A percentile compares a stretch with the other conserved stretches of the same genome.
phyloP scores from a whole-genome alignment of 2,329 filamentous ascomycete genomes.

The Pseudogymnoascus sp. region DNA sequence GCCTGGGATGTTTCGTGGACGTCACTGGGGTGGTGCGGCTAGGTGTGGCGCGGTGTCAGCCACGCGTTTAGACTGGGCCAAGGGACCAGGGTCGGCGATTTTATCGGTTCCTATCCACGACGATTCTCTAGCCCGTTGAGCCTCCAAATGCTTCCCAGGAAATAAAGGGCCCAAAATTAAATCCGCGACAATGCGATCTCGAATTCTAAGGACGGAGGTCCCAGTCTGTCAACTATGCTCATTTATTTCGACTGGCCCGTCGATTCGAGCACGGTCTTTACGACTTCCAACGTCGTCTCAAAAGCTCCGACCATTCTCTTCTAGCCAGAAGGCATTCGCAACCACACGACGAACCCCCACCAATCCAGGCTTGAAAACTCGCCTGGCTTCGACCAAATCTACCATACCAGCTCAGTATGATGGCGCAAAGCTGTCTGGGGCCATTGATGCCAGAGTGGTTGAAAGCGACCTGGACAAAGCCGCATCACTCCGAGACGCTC shows the following conservation, averaged over 20 bases:
- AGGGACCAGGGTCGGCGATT: slow-evolving; percentile 2
- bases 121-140: neutral
- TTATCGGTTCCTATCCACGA: neutral
- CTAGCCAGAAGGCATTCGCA: slow-evolving; percentile 12
- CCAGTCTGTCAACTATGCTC: slow-evolving; percentile 39
- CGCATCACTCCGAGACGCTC: slow-evolving; percentile 14
- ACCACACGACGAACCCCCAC: slow-evolving; percentile 6
- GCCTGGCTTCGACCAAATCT: neutral
- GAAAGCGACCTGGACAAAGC: slow-evolving; percentile 18
- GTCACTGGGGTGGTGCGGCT: slow-evolving; percentile 7
- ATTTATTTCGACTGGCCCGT: slow-evolving; percentile 21
- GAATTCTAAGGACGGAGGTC: slow-evolving; percentile 23
- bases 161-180: neutral
- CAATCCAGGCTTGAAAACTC: slow-evolving; percentile 1
- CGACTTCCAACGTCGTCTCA: slow-evolving; percentile 14
- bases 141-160: neutral
- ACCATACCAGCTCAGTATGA: slow-evolving; percentile 1
- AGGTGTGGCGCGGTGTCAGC: slow-evolving; percentile 7
- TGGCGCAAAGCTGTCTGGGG: neutral
- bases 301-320: slow-evolving; percentile 17
- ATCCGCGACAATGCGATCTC: slow-evolving; percentile 32
- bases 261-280: slow-evolving; percentile 6
- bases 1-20: slow-evolving; percentile 8
- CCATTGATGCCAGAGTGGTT: slow-evolving; percentile 16
- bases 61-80: neutral